Conservation (phyloP, 2,329 filamentous ascomycete species). For the Laburnicola sp. region DNA sequence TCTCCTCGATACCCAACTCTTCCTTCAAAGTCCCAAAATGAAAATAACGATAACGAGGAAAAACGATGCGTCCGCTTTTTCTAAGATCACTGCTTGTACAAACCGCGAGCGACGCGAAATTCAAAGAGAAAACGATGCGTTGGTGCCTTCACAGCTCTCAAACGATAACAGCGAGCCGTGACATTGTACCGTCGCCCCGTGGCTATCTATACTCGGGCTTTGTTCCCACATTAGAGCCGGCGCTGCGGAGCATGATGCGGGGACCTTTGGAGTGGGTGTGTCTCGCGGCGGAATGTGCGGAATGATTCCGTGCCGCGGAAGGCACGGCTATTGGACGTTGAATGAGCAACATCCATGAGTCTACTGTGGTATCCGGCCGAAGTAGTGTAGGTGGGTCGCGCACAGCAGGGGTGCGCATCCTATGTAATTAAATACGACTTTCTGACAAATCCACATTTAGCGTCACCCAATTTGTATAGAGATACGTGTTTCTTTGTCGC, state of each 20-base stretch:
- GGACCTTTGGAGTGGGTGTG: not conserved
- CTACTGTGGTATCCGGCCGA: too few relatives aligned
- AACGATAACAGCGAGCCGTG: not conserved
- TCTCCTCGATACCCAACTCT: not conserved
- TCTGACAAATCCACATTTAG: too few relatives aligned
- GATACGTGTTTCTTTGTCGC: too few relatives aligned
- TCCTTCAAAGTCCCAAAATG: not conserved
- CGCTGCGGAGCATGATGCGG: conserved; percentile 10
- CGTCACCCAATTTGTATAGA: too few relatives aligned
- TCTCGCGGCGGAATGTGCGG: conserved; percentile 10
- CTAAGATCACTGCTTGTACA: not conserved
- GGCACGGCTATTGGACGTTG: not conserved
- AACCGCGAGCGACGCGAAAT: not conserved
- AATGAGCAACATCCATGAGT: too few relatives aligned
- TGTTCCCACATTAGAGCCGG: not conserved
- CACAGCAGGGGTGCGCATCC: too few relatives aligned
- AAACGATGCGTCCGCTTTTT: not conserved
- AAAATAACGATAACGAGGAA: not conserved
- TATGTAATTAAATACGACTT: too few relatives aligned
- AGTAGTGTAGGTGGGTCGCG: too few relatives aligned
- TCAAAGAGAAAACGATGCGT: not conserved
- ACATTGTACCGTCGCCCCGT: not conserved
- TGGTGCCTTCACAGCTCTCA: not conserved
- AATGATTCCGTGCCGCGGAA: conserved; percentile 10
- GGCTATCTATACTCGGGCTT: not conserved